Evolutionary conservation across 352 stramenopile genomes (phyloP), one percentile per base, ranked within the genome.

Genomic region (Globisporangium echinulatum): DNA sequence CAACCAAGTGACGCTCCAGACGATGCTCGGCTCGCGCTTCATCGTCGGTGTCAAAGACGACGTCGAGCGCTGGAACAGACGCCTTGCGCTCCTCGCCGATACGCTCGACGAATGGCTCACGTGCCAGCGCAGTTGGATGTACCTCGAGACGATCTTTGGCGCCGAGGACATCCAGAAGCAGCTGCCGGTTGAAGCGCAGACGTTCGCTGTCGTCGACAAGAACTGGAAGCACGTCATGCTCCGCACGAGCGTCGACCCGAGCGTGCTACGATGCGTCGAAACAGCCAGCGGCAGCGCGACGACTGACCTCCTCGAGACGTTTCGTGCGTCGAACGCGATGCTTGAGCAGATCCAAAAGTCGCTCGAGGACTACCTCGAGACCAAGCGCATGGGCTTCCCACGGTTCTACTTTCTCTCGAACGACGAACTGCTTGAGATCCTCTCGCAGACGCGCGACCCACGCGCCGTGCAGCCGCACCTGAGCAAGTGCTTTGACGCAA

Each of bases 341-440:
- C 71, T 97, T 2, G 90, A 97, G 66, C 87, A 94, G 62, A 96
- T 97, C 39, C 88, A 97, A 62, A 96, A 97, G 47, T 94, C 82
- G 10, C 67, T 97, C 1, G 89, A 97, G 67, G 86, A 97, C 58
- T 97, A 97, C 55, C 67, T 97, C 0, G 89, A 97, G 70, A 97
- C 87, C 9, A 97, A 97, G 67, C 77, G 90, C 7, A 96, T 96
- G 84, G 85, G 82, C 7, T 97, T 97, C 49, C 90, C 90, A 10
- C 85, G 88, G 8, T 96, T 97, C 49, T 97, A 97, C 63, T 97
- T 97, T 60, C 52, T 97, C 0, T 97, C 90, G 0, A 97, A 97
- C 62, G 90, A 97, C 49, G 90, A 97, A 55, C 61, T 97, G 40
- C 66, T 97, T 4, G 90, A 97, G 52, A 97, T 97, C 61, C 68